Conservation (phyloP, 345 rosid genomes). For the Salix koriyanagi region DNA sequence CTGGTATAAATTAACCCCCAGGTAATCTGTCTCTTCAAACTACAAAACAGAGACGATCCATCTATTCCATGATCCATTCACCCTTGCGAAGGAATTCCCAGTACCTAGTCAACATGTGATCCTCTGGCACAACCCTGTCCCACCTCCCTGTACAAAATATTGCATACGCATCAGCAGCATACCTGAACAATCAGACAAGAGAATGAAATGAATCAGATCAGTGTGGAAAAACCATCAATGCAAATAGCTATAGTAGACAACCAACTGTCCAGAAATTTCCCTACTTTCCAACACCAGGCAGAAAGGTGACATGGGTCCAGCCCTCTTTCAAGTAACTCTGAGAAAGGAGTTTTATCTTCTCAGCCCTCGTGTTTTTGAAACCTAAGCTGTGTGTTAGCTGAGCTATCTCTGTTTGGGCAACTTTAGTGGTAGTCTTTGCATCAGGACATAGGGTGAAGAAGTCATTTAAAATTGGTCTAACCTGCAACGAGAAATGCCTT, state of each 20-base stretch:
- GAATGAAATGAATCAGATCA: background rate
- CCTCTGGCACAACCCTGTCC: too few relatives aligned
- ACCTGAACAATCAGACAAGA: conserved; percentile 37
- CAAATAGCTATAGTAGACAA: background rate
- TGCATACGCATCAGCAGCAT: conserved; percentile 85
- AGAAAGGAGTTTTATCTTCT: conserved; percentile 51
- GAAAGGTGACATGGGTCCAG: conserved; percentile 80
- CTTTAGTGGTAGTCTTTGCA: conserved; percentile 28
- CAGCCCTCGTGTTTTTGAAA: conserved; percentile 53
- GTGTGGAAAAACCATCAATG: background rate
- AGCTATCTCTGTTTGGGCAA: conserved; percentile 39
- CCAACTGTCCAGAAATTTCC: conserved; percentile 4
- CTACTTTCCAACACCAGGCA: conserved; percentile 73
- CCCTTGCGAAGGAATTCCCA: too few relatives aligned
- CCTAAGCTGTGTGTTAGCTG: conserved; percentile 50
- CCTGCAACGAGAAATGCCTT: too few relatives aligned
- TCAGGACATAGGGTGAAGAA: too few relatives aligned
- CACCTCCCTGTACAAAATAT: conserved; percentile 75
- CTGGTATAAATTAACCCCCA: too few relatives aligned
- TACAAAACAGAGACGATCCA: too few relatives aligned
- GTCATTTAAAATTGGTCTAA: too few relatives aligned
- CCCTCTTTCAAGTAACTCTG: conserved; percentile 49
- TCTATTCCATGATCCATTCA: too few relatives aligned
- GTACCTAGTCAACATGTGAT: too few relatives aligned
- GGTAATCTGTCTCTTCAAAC: too few relatives aligned